Percentiles rank a stretch among this genome's conserved stretches.
phyloP scores from a whole-genome alignment of 2,329 filamentous ascomycete genomes.

The Phoma sp. region DNA sequence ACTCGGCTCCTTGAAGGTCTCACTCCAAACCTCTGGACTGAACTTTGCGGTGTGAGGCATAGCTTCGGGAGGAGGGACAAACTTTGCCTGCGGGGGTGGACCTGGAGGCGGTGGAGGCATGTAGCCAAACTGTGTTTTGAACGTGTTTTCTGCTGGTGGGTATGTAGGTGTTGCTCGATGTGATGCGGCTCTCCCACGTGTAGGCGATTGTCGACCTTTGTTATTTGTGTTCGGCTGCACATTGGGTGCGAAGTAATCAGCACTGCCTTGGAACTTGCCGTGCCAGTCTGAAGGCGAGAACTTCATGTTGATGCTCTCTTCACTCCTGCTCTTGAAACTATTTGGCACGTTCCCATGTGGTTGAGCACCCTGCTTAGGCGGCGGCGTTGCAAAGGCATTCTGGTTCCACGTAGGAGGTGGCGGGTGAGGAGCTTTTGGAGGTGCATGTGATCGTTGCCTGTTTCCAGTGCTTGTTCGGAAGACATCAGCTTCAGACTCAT shows the following conservation, averaged over 20 bases:
- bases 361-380: conserved; percentile 24
- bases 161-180: conserved; percentile 27
- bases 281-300: conserved; percentile 57
- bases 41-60: conserved; percentile 48
- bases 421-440: conserved; percentile 24
- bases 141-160: conserved; percentile 2
- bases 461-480: conserved; percentile 22
- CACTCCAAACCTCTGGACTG: conserved; percentile 52
- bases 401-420: conserved; percentile 28
- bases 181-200: conserved; percentile 34
- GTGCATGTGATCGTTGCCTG: conserved; percentile 23
- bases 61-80: conserved; percentile 28
- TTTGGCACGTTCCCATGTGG: conserved; percentile 30
- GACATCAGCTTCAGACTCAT: conserved; percentile 32
- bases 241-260: conserved; percentile 53
- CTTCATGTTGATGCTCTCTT: conserved; percentile 59
- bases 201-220: conserved; percentile 42
- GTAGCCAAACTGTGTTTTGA: conserved; percentile 17
- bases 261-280: conserved; percentile 54
- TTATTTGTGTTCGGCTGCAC: conserved; percentile 31
- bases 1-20: conserved; percentile 53
- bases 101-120: conserved; percentile 43
- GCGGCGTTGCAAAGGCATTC: conserved; percentile 26
- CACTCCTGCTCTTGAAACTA: conserved; percentile 55
- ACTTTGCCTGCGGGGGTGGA: conserved; percentile 34